Percentiles rank a stretch among this genome's conserved stretches.
These are phyloP conservation scores for Fallopia convolvulus DNA, from an alignment of 148 eudicot species.

Conservation along the genomic window DNA sequence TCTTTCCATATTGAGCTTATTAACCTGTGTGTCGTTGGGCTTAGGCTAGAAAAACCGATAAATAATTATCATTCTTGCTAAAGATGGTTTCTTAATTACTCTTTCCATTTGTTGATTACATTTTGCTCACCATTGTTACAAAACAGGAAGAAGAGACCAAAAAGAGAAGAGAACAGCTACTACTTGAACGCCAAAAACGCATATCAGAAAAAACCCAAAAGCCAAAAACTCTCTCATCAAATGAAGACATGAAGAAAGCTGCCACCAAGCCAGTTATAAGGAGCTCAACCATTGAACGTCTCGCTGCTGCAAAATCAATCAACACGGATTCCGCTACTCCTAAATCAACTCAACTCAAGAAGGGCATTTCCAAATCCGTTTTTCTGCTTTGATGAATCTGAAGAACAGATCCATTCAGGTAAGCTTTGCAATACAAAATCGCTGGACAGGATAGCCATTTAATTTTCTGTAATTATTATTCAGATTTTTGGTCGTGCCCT, in stretches of 20 bases:
- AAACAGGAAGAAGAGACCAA: constrained; percentile 67
- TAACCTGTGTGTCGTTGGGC: no score
- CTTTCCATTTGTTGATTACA: not conserved
- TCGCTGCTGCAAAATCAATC: constrained; percentile 50
- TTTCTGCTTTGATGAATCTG: not conserved
- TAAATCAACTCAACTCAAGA: constrained; percentile 27
- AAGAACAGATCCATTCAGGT: constrained; percentile 4
- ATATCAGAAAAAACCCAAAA: constrained; percentile 58
- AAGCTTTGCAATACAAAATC: not conserved
- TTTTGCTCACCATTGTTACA: not conserved
- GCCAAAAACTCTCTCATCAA: not conserved
- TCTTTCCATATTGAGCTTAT: no score
- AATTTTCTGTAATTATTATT: constrained; percentile 2
- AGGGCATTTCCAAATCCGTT: constrained; percentile 21
- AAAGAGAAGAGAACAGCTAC: constrained; percentile 61
- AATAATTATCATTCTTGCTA: no score
- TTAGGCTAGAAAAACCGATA: no score
- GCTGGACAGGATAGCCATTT: not conserved
- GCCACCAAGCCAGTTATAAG: constrained; percentile 47
- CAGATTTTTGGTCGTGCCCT: constrained; percentile 4
- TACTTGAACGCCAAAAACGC: constrained; percentile 51
- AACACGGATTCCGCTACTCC: constrained; percentile 32
- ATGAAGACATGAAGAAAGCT: constrained; percentile 26
- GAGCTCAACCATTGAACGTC: constrained; percentile 72
- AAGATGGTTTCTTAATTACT: not conserved